These are phyloP conservation scores for Solanum verrucosum DNA, from an alignment of 257 asterid species.

Conservation along the genomic window DNA sequence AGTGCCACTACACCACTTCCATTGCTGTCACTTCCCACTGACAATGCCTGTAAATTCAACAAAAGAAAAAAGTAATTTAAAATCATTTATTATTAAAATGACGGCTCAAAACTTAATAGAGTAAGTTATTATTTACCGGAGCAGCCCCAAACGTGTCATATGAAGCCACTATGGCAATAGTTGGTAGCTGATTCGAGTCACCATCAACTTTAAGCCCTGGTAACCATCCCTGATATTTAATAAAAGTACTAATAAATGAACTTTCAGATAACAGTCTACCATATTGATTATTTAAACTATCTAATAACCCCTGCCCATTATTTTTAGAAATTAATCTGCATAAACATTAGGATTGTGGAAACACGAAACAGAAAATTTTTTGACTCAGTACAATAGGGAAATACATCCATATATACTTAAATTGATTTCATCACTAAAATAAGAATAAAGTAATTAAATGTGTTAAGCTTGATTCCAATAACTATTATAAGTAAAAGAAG, in stretches of 20 bases:
- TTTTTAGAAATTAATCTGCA: background rate
- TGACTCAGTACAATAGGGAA: background rate
- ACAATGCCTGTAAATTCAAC: constrained; percentile 39
- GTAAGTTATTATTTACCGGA: constrained; percentile 43
- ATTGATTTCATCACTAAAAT: background rate
- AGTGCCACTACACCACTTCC: constrained; percentile 94
- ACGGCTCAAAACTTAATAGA: background rate
- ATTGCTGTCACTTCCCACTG: constrained; percentile 93
- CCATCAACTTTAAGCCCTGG: constrained; percentile 87
- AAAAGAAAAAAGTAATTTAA: background rate
- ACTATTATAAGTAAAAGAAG: background rate
- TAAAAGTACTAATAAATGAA: background rate
- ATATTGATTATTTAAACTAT: background rate
- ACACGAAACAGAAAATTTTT: background rate
- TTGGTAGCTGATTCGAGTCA: constrained; percentile 69
- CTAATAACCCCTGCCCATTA: background rate
- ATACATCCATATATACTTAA: background rate
- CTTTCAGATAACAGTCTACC: background rate
- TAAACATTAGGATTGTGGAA: background rate
- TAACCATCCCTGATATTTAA: constrained; percentile 74
- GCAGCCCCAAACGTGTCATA: constrained; percentile 99
- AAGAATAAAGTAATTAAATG: background rate
- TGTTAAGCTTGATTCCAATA: background rate
- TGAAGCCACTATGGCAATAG: constrained; percentile 96
- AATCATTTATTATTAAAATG: background rate